phyloP scores from a whole-genome alignment of 169 alveolate genomes.

The Plasmodium ovale region DNA sequence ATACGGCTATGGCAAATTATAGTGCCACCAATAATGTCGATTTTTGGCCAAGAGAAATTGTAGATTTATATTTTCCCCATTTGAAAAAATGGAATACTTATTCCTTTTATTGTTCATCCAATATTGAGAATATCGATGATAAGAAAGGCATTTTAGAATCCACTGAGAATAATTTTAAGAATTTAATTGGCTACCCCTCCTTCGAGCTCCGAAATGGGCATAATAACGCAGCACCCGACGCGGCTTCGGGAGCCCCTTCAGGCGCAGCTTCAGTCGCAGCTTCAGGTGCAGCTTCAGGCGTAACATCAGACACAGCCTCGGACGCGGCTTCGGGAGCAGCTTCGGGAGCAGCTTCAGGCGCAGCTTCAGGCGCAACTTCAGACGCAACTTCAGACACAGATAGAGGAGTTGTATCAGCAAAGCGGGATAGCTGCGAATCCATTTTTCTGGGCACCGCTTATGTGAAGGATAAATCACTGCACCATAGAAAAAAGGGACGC shows the following conservation, averaged over 20 bases:
- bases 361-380: too few species aligned
- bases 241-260: too few species aligned
- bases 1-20: constrained; percentile 27
- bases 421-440: too few species aligned
- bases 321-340: too few species aligned
- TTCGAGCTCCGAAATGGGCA: constrained; percentile 27
- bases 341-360: too few species aligned
- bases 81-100: constrained; percentile 71
- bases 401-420: not conserved
- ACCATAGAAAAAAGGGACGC: not conserved
- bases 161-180: constrained; percentile 24
- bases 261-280: too few species aligned
- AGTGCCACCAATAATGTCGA: constrained; percentile 66
- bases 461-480: not conserved
- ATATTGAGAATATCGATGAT: constrained; percentile 54
- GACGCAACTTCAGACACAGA: not conserved
- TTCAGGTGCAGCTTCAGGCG: too few species aligned
- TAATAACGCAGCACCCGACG: not conserved
- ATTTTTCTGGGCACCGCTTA: not conserved
- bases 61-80: constrained; percentile 67
- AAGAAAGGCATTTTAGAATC: constrained; percentile 44
- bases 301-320: not conserved
- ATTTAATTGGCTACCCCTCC: constrained; percentile 73
- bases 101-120: constrained; percentile 74
- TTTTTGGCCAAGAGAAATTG: constrained; percentile 66